Evolutionary conservation across 148 eudicot species (phyloP).

Genomic region (Rhododendron simsii): DNA sequence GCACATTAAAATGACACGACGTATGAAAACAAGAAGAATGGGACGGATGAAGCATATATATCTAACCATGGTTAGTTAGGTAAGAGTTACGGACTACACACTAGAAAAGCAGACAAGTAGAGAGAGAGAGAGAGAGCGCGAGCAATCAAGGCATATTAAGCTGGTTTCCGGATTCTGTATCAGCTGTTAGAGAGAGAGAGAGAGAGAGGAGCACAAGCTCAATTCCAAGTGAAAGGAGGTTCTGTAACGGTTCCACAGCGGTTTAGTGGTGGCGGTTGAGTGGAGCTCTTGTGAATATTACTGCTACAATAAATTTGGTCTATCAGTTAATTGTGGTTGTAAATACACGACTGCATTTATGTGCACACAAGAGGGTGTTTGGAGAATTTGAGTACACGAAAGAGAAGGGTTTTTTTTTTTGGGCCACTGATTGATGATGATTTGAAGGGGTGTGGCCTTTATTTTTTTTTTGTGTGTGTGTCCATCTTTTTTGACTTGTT

Average conservation of each 20-base stretch:
- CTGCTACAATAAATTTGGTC: slow-evolving; percentile 1
- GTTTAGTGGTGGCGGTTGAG: not conserved
- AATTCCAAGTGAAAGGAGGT: slow-evolving; percentile 8
- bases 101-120: slow-evolving; percentile 20
- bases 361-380: not conserved
- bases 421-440: slow-evolving; percentile 4
- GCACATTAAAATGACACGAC: not conserved
- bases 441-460: slow-evolving; percentile 9
- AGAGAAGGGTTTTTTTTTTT: not conserved
- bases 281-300: not conserved
- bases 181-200: slow-evolving; percentile 26
- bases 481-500: not conserved
- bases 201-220: not conserved
- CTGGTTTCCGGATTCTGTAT: slow-evolving; percentile 20
- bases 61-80: slow-evolving; percentile 33
- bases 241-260: slow-evolving; percentile 13
- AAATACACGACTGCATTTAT: not conserved
- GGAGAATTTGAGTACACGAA: not conserved
- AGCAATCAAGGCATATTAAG: slow-evolving; percentile 5
- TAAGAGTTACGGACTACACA: slow-evolving; percentile 19
- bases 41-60: not conserved
- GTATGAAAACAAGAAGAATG: not conserved
- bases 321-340: not conserved
- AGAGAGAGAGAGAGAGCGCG: not conserved
- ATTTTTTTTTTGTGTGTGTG: too few species aligned